Conservation (phyloP, 495 filamentous ascomycete genomes). For the Aspergillus sparsus region DNA sequence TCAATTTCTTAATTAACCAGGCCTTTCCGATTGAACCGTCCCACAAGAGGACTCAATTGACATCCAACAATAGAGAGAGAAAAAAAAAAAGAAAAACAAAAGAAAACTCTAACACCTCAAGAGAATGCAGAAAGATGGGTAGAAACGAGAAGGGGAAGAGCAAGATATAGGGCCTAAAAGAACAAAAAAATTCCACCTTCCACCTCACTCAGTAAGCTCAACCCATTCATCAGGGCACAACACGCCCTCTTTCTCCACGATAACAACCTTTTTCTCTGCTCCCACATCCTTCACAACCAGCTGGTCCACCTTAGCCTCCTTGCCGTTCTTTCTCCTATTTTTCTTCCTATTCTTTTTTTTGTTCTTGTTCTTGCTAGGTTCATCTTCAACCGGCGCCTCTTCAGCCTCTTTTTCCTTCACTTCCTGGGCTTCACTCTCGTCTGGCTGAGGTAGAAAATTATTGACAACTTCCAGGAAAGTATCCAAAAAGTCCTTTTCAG, state of each 20-base stretch:
- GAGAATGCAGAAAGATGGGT: conserved; percentile 2
- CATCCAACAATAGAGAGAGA: neutral
- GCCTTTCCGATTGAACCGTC: neutral
- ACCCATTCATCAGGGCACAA: neutral
- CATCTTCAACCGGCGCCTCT: neutral
- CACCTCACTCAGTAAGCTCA: neutral
- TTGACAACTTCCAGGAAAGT: neutral
- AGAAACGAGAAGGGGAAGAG: conserved; percentile 5
- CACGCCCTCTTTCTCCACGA: conserved; percentile 2
- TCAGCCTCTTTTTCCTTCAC: neutral
- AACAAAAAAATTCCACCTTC: neutral
- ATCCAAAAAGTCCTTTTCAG: conserved; percentile 20
- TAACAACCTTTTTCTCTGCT: conserved; percentile 14
- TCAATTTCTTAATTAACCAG: no score
- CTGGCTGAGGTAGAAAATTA: neutral
- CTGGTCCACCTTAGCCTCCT: neutral
- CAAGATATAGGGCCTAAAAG: conserved; percentile 3
- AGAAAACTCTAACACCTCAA: neutral
- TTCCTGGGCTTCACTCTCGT: neutral
- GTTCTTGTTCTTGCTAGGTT: neutral
- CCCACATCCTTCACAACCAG: conserved; percentile 16
- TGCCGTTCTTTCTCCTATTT: conserved; percentile 5
- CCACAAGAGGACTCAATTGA: neutral
- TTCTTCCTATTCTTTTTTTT: conserved; percentile 13
- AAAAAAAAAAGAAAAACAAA: neutral